These are phyloP conservation scores for Sphagnum fallax DNA, from an alignment of 228 moss, liverwort and hornwort genomes.

Conservation along the genomic window DNA sequence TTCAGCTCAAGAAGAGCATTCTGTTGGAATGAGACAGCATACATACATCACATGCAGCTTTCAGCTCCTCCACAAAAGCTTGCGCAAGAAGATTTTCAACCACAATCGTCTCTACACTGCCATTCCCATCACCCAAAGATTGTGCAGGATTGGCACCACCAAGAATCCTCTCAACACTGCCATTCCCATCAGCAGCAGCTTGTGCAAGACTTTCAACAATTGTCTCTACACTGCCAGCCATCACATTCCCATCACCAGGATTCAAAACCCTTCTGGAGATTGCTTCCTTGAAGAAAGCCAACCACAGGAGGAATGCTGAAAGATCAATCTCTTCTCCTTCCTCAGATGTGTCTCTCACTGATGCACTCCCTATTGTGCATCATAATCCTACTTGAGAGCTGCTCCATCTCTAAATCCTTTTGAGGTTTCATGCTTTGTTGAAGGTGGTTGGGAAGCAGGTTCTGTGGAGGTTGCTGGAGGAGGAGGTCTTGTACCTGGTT, in stretches of 20 bases:
- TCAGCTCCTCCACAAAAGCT: constrained; percentile 64
- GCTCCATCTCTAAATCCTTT: neutral
- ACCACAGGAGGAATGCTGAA: neutral
- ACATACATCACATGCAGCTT: constrained; percentile 61
- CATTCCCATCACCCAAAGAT: constrained; percentile 12
- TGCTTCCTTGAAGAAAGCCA: neutral
- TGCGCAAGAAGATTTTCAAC: constrained; percentile 20
- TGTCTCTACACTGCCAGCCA: neutral
- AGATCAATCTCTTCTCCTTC: neutral
- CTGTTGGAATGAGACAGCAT: neutral
- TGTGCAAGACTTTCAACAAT: neutral
- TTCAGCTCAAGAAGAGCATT: neutral
- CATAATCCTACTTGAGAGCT: neutral
- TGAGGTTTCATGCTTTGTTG: neutral
- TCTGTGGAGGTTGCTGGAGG: neutral
- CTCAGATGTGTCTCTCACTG: neutral
- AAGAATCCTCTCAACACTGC: neutral
- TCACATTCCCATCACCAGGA: neutral
- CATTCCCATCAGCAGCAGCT: neutral
- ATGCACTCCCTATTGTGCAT: neutral
- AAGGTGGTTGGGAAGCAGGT: neutral
- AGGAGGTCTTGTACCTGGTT: neutral
- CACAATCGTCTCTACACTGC: constrained; percentile 39
- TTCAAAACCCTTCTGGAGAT: neutral
- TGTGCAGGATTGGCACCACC: constrained; percentile 1